These are phyloP conservation scores for Hypoxylon sp. DNA, from an alignment of 2,329 filamentous ascomycete species.

Conservation along the genomic window DNA sequence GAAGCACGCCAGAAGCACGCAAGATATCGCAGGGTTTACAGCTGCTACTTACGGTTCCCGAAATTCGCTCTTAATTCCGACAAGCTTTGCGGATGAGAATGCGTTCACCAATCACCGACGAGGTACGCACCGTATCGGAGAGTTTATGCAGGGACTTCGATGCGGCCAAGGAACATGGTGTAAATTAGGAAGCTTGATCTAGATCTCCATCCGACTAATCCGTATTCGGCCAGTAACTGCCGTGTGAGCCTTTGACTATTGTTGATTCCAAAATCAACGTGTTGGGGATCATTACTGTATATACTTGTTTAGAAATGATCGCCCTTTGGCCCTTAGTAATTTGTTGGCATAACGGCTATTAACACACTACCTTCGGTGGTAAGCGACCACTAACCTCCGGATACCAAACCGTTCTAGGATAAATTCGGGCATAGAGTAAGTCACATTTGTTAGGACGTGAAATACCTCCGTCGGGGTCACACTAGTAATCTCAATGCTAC, in stretches of 20 bases:
- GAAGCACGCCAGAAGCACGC: slow-evolving; percentile 36
- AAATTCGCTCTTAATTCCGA: slow-evolving; percentile 23
- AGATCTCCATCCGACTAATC: slow-evolving; percentile 22
- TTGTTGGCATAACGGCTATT: slow-evolving; percentile 8
- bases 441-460: slow-evolving; percentile 26
- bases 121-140: slow-evolving; percentile 14
- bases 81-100: slow-evolving; percentile 28
- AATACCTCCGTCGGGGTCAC: slow-evolving; percentile 27
- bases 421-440: slow-evolving; percentile 23
- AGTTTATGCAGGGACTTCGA: slow-evolving; percentile 40
- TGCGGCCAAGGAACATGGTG: slow-evolving; percentile 23
- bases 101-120: slow-evolving; percentile 23
- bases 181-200: slow-evolving; percentile 41
- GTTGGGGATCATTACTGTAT: slow-evolving; percentile 41
- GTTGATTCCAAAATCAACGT: slow-evolving; percentile 13
- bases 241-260: slow-evolving; percentile 8
- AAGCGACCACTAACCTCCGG: slow-evolving; percentile 18
- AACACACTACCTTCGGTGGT: slow-evolving; percentile 6
- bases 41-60: slow-evolving; percentile 27
- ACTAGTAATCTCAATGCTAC: slow-evolving; percentile 44
- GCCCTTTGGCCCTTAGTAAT: slow-evolving; percentile 35
- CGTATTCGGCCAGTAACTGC: slow-evolving; percentile 16
- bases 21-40: slow-evolving; percentile 25
- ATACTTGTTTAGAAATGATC: slow-evolving; percentile 21
- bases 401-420: not conserved